phyloP scores from a whole-genome alignment of 768 basidiomycete genomes.

The Lactifluus piperatus region DNA sequence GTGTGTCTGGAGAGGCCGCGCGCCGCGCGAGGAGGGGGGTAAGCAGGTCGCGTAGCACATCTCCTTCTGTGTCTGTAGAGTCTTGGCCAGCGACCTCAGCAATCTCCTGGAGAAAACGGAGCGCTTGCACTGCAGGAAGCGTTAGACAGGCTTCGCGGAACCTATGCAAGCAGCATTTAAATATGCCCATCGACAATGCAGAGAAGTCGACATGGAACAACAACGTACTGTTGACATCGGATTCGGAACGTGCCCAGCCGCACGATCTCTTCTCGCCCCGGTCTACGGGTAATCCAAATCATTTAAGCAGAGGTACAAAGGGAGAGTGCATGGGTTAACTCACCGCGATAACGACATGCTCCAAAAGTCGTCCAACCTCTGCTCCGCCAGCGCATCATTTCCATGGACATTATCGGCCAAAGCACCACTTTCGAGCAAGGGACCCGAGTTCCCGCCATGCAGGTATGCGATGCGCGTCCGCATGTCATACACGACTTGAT shows the following conservation, averaged over 20 bases:
- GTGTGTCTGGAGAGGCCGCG: conserved; percentile 20
- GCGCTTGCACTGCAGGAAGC: conserved; percentile 48
- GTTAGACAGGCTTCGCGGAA: conserved; percentile 80
- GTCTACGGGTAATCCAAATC: conserved; percentile 32
- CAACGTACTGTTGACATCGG: conserved; percentile 60
- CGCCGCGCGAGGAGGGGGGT: conserved; percentile 45
- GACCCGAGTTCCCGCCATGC: conserved; percentile 72
- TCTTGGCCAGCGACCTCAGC: conserved; percentile 63
- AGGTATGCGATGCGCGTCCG: conserved; percentile 47
- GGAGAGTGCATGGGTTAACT: conserved; percentile 14
- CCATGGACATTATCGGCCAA: conserved; percentile 17
- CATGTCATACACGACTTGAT: conserved; percentile 69
- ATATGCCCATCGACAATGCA: background rate
- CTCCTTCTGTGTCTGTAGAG: conserved; percentile 48
- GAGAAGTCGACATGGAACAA: background rate
- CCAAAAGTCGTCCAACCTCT: conserved; percentile 71
- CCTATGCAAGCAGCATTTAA: conserved; percentile 29
- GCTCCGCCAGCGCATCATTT: conserved; percentile 11
- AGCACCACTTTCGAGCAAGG: conserved; percentile 21
- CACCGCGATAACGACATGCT: conserved; percentile 55
- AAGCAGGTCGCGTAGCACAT: conserved; percentile 58
- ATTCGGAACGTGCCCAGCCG: conserved; percentile 55
- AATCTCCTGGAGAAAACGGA: conserved; percentile 65
- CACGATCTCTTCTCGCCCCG: conserved; percentile 52
- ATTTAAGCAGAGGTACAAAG: background rate